Evolutionary conservation across 116 monocot genomes (phyloP).

Genomic region (Cymodocea nodosa): DNA sequence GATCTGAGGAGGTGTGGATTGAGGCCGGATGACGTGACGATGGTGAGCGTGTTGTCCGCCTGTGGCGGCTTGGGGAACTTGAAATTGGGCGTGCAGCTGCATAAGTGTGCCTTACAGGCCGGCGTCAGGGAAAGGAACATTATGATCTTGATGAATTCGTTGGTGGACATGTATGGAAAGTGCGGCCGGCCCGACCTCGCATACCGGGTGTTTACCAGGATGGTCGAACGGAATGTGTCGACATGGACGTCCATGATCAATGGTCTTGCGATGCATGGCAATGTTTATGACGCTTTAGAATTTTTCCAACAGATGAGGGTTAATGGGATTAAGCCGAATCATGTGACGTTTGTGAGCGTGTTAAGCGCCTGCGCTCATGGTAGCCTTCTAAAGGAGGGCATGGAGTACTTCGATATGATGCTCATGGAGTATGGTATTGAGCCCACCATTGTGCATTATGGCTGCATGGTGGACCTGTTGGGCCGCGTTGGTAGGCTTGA

Average conservation of each 20-base stretch:
- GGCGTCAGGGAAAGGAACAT: neutral
- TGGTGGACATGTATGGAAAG: slow-evolving; percentile 69
- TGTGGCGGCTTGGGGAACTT: slow-evolving; percentile 44
- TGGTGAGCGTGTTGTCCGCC: slow-evolving; percentile 60
- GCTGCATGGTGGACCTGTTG: slow-evolving; percentile 65
- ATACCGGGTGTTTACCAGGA: slow-evolving; percentile 27
- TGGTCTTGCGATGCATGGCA: slow-evolving; percentile 39
- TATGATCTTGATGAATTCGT: slow-evolving; percentile 28
- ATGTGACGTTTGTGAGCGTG: slow-evolving; percentile 40
- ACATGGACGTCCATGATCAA: slow-evolving; percentile 63
- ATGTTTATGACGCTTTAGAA: slow-evolving; percentile 23
- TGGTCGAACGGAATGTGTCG: slow-evolving; percentile 34
- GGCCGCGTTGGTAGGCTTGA: slow-evolving; percentile 50
- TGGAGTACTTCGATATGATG: slow-evolving; percentile 22
- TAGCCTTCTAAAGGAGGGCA: slow-evolving; percentile 35
- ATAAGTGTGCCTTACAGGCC: slow-evolving; percentile 35
- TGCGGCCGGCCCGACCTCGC: slow-evolving; percentile 66
- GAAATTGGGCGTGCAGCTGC: slow-evolving; percentile 34
- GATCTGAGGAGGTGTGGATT: slow-evolving; percentile 25
- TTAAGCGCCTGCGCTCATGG: slow-evolving; percentile 47
- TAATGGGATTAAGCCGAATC: slow-evolving; percentile 33
- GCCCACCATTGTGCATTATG: slow-evolving; percentile 50
- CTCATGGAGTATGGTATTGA: slow-evolving; percentile 28
- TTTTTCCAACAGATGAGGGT: slow-evolving; percentile 25
- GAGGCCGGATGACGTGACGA: slow-evolving; percentile 49